A percentile compares a stretch with the other conserved stretches of the same genome.
Evolutionary conservation across 352 stramenopile species (phyloP).

Genomic region (Phytopythium litorale): DNA sequence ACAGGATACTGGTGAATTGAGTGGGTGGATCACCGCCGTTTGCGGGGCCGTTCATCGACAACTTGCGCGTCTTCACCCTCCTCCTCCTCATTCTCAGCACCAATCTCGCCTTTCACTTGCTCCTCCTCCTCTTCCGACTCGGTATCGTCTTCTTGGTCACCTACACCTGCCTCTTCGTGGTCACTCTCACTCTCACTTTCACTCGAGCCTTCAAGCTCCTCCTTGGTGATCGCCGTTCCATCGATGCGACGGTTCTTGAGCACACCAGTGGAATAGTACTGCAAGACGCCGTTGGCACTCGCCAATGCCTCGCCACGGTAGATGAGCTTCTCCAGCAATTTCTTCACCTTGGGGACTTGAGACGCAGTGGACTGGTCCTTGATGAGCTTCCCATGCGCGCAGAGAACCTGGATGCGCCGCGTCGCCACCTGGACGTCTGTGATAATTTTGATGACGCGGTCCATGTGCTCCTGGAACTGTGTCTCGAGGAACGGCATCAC

Average conservation of each 20-base stretch:
- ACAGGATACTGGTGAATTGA: no score
- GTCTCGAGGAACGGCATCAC: conserved; percentile 55
- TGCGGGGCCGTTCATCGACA: background rate
- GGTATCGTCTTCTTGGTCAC: conserved; percentile 13
- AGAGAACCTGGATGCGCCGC: conserved; percentile 56
- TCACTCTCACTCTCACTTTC: conserved; percentile 19
- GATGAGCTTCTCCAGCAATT: conserved; percentile 54
- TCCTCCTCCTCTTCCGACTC: conserved; percentile 15
- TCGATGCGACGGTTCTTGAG: conserved; percentile 70
- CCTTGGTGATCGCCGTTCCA: conserved; percentile 51
- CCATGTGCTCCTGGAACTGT: conserved; percentile 43
- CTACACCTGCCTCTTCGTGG: conserved; percentile 11
- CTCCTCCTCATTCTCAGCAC: conserved; percentile 1
- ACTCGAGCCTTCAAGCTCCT: conserved; percentile 22
- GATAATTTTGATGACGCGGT: conserved; percentile 49
- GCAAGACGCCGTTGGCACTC: conserved; percentile 44
- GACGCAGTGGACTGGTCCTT: conserved; percentile 45
- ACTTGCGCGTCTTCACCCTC: background rate
- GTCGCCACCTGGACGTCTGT: conserved; percentile 56
- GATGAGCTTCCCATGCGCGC: conserved; percentile 55
- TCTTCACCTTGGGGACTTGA: conserved; percentile 66
- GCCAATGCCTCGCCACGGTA: conserved; percentile 54
- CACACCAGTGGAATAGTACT: conserved; percentile 57
- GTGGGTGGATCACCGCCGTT: background rate
- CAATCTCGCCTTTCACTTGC: background rate